phyloP scores from a whole-genome alignment of 257 asterid genomes.

The Nicotiana tabacum region DNA sequence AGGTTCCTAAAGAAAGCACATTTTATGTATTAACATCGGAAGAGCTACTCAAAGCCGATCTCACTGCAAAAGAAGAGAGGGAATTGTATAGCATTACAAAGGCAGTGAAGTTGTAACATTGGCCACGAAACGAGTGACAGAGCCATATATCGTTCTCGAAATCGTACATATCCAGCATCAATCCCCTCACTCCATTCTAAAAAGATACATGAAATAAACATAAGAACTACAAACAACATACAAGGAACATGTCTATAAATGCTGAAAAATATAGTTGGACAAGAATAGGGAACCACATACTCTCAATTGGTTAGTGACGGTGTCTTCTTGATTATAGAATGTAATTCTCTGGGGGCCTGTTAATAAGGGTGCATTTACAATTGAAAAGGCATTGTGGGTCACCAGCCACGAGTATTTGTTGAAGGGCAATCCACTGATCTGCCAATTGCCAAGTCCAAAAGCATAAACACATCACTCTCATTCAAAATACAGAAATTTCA shows the following conservation, averaged over 20 bases:
- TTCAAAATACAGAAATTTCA: background rate
- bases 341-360: constrained; percentile 82
- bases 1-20: constrained; percentile 47
- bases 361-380: constrained; percentile 71
- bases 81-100: constrained; percentile 46
- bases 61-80: background rate
- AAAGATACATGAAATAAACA: constrained; percentile 12
- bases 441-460: constrained; percentile 5
- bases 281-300: constrained; percentile 29
- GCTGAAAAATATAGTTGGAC: background rate
- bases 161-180: constrained; percentile 99
- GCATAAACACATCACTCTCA: background rate
- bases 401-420: constrained; percentile 94
- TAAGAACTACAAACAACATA: background rate
- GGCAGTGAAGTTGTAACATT: constrained; percentile 94
- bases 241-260: background rate
- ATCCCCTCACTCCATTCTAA: constrained; percentile 96
- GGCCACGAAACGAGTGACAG: constrained; percentile 90
- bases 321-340: constrained; percentile 90
- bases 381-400: constrained; percentile 92
- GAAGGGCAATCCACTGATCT: constrained; percentile 84
- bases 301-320: constrained; percentile 84
- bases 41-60: constrained; percentile 15
- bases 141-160: constrained; percentile 96
- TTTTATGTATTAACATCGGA: constrained; percentile 12